Conservation (phyloP, 208 protist species). For the Trypanosoma cruzi region DNA sequence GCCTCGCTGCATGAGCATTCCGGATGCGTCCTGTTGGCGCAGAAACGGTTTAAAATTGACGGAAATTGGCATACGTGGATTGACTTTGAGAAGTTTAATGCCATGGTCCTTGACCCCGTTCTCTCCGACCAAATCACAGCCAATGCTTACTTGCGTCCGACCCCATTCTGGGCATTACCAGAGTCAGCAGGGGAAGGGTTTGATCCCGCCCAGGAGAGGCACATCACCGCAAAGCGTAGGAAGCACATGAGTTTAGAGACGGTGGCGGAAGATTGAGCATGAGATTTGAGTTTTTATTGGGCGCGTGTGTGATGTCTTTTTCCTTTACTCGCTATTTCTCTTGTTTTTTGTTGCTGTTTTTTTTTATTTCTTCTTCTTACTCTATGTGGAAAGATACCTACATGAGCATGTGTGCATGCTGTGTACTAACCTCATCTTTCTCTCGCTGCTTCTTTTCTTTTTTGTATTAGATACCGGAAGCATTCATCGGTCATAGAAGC, state of each 20-base stretch:
- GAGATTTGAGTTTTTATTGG: not conserved
- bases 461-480: not conserved
- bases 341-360: conserved; percentile 16
- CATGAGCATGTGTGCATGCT: not conserved
- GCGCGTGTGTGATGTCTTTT: too few relatives aligned
- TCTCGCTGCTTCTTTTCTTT: conserved; percentile 1
- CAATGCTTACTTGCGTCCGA: conserved; percentile 78
- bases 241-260: conserved; percentile 33
- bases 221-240: conserved; percentile 54
- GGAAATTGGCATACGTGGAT: conserved; percentile 85
- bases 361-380: not conserved
- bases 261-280: not conserved
- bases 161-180: conserved; percentile 71
- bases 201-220: conserved; percentile 77
- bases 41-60: conserved; percentile 66
- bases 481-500: not conserved
- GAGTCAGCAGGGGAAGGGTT: conserved; percentile 78
- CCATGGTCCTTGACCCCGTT: conserved; percentile 45
- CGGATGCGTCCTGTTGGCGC: conserved; percentile 85
- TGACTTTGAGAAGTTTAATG: conserved; percentile 86
- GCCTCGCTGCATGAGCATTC: conserved; percentile 91
- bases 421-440: not conserved
- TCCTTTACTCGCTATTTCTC: conserved; percentile 26
- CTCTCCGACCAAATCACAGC: conserved; percentile 38
- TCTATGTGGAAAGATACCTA: not conserved